Evolutionary conservation across 1,284 basidiomycete species (phyloP), one percentile per base, ranked within the genome.

Genomic region (Polyporus tsugae): DNA sequence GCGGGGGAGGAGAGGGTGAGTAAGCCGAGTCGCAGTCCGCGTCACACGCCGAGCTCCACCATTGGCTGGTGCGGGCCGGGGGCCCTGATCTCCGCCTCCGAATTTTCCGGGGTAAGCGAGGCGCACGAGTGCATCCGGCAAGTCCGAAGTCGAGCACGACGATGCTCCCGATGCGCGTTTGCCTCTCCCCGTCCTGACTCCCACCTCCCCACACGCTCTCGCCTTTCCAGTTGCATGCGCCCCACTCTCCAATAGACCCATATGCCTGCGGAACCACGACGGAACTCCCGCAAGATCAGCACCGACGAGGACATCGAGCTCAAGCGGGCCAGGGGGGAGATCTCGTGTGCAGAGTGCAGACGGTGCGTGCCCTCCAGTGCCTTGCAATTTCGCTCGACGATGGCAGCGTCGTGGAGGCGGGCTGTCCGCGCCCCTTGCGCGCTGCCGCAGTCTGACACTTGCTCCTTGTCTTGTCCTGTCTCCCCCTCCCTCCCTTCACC

Each of bases 311-410:
- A 84, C 71, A 79, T 85, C 67, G 83, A 85, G 80, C 84, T 88
- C 15, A 92, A 92, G 77, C 84, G 91, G 38, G 88, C 89, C 1
- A 81, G 89, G 73, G 91, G 90, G 42, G 87, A 88, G 35, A 85
- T 91, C 71, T 91, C 89, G 6, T 91, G 91, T 76, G 91, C 91
- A 15, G 91, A 92, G 77, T 92, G 91, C 77, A 80, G 91, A 76
- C 82, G 91, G 90, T 91, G 69, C 60, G 85, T 75, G 29, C 36
- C 60, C 49, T 39, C 41, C 39, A 38, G 19, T 62, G 29, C 63
- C 25, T 13, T 29, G 29, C 44, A n/a, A 1, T 63, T 33, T 49
- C 38, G 13, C 61, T 22, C n/a, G 7, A 22, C 7, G 3, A 10
- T n/a, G n/a, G n/a, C n/a, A n/a, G n/a, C 35, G 59, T 11, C 39